phyloP scores from a whole-genome alignment of 2,329 filamentous ascomycete species.

The Emmonsiellopsis sp. region DNA sequence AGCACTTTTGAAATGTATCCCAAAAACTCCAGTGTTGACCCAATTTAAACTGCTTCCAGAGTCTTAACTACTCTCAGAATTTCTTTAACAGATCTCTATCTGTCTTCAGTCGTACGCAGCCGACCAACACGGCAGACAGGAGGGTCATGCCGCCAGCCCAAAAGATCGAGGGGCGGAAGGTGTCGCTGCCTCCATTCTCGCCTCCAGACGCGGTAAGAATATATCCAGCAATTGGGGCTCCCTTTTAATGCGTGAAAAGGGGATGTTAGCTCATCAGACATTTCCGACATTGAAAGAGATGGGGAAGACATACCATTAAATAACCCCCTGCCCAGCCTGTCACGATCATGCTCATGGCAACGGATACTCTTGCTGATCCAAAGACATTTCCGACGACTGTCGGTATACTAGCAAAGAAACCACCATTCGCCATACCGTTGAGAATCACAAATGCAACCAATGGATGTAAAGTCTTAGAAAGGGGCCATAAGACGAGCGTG shows the following conservation, averaged over 20 bases:
- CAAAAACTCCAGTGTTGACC: no score
- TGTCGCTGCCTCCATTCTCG: constrained; percentile 38
- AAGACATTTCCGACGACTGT: constrained; percentile 53
- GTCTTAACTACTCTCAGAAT: constrained; percentile 15
- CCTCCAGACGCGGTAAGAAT: constrained; percentile 48
- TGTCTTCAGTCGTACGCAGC: constrained; percentile 35
- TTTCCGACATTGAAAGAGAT: neutral
- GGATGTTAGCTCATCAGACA: neutral
- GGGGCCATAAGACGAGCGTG: constrained; percentile 54
- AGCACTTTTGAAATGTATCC: no score
- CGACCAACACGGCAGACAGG: constrained; percentile 35
- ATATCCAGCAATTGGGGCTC: constrained; percentile 52
- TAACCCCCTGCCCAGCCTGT: constrained; percentile 54
- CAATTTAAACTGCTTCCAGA: no score
- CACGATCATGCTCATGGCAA: constrained; percentile 54
- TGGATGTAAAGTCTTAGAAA: constrained; percentile 45
- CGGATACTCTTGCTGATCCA: constrained; percentile 44
- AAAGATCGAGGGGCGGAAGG: constrained; percentile 53
- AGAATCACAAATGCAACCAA: constrained; percentile 49
- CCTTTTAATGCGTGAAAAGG: constrained; percentile 21
- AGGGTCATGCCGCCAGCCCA: constrained; percentile 49
- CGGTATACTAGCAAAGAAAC: constrained; percentile 55
- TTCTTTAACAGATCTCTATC: constrained; percentile 29
- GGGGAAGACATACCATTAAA: constrained; percentile 40
- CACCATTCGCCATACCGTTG: constrained; percentile 52